Base-by-base conservation (phyloP, 208 protist species). In the Leishmania guyanensis region DNA sequence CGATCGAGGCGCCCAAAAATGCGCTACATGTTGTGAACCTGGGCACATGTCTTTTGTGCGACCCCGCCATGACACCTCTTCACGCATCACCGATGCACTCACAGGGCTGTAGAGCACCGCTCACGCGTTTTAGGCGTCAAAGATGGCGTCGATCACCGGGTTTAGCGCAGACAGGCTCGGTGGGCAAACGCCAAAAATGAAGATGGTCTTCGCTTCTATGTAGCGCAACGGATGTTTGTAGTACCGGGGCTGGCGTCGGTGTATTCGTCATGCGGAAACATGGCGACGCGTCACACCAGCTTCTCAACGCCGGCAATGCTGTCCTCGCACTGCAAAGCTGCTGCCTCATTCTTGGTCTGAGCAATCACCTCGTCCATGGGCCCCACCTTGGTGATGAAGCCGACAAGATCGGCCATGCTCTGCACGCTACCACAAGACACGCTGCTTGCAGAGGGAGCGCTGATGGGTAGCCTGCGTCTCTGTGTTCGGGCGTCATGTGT, bases 261-360 rank as follows among this genome's bases (percentile, higher is more conserved):
- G 83, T 81, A 83, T 60, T 86, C 79, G 64, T 83, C 70, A 26
- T 86, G 79, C 58, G 83, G 79, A 75, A 75, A 83, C 58, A 86
- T 70, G n/a, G 79, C 83, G 36, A 83, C 83, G n/a, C 79, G 79
- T 74, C 74, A 79, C 3, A n/a, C 73, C 2, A 65, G 65, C 50
- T 53, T 48, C 22, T 65, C 80, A 16, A 77, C 54, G 33, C 56
- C 54, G 12, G 75, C 69, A 12, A 84, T 54, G 62, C 73, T 62
- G 58, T 73, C 76, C 62, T 72, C 77, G 60, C 48, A 62, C 29
- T 65, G 64, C 16, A 58, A 29, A 50, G 48, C 81, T 3, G 46
- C 50, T 17, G 81, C 81, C 71, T 75, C 78, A 70, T 50, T 50
- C 43, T 50, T 75, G 64, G 81, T 83, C 5, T 64, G 74, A 33